Conservation (phyloP, 2,329 filamentous ascomycete species). For the Aspergillus aculeatinus region DNA sequence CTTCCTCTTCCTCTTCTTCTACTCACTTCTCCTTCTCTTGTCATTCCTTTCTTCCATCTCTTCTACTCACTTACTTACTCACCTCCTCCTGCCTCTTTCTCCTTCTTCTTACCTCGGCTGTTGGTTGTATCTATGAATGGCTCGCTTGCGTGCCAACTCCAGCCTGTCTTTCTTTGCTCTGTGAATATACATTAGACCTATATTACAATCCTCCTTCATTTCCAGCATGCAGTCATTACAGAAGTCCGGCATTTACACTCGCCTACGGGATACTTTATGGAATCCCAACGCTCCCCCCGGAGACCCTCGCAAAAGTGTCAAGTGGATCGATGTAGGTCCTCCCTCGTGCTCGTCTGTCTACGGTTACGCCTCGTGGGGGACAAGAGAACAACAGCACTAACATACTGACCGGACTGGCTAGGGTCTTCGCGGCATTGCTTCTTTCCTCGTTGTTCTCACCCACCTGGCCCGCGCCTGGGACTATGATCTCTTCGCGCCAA, state of each 20-base stretch:
- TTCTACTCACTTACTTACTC: neutral
- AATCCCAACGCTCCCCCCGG: conserved; percentile 26
- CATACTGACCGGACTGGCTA: conserved; percentile 20
- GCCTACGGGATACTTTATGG: conserved; percentile 24
- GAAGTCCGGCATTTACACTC: conserved; percentile 20
- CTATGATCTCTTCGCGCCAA: conserved; percentile 52
- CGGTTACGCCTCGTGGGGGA: too few species aligned
- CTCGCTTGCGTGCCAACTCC: neutral
- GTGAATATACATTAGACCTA: neutral
- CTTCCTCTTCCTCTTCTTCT: conserved; percentile 1
- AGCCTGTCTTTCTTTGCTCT: neutral
- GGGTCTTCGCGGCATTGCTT: conserved; percentile 55
- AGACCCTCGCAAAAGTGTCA: conserved; percentile 46
- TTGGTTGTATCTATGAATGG: neutral
- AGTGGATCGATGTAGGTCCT: conserved; percentile 60
- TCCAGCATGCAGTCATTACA: conserved; percentile 13
- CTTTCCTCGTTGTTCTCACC: conserved; percentile 54
- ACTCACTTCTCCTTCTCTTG: neutral
- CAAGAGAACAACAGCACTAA: neutral
- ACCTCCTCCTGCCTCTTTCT: neutral
- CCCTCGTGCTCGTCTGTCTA: neutral
- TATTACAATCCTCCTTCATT: neutral
- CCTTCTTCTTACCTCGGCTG: neutral
- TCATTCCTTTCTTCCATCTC: conserved; percentile 1
- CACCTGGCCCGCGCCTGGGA: conserved; percentile 55